A percentile compares a stretch with the other conserved stretches of the same genome.
phyloP scores from a whole-genome alignment of 78 protist species.

The Cyanophora paradoxa region DNA sequence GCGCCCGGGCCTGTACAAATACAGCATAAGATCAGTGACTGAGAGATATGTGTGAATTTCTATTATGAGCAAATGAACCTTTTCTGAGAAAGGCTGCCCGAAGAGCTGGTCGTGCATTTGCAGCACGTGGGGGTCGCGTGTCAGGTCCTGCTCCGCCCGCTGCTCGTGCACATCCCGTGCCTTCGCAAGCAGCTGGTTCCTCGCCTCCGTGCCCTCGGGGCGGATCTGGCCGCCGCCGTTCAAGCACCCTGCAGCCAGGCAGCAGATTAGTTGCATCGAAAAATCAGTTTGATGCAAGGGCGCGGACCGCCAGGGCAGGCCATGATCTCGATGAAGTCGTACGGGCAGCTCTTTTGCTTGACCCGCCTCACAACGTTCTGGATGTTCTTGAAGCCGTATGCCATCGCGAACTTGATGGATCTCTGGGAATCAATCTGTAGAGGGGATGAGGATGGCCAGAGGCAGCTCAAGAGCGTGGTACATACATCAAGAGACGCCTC shows the following conservation, averaged over 20 bases:
- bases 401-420: too few species aligned
- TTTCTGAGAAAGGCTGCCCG: neutral
- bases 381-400: constrained; percentile 83
- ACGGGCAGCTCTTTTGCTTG: constrained; percentile 38
- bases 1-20: too few species aligned
- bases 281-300: too few species aligned
- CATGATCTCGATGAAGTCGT: constrained; percentile 63
- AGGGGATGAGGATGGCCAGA: too few species aligned
- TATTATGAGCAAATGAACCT: too few species aligned
- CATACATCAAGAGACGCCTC: too few species aligned
- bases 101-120: neutral
- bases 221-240: constrained; percentile 48
- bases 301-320: constrained; percentile 79
- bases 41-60: too few species aligned
- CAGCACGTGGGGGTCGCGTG: neutral
- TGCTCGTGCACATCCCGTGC: neutral
- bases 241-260: too few species aligned
- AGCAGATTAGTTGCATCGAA: too few species aligned
- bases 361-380: constrained; percentile 77
- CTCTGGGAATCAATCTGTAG: too few species aligned
- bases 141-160: neutral
- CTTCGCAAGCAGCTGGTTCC: neutral
- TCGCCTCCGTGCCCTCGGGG: neutral
- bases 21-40: too few species aligned
- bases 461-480: too few species aligned